Evolutionary conservation across 768 basidiomycete species (phyloP), one percentile per base, ranked within the genome.

Genomic region (Serendipita sp.): DNA sequence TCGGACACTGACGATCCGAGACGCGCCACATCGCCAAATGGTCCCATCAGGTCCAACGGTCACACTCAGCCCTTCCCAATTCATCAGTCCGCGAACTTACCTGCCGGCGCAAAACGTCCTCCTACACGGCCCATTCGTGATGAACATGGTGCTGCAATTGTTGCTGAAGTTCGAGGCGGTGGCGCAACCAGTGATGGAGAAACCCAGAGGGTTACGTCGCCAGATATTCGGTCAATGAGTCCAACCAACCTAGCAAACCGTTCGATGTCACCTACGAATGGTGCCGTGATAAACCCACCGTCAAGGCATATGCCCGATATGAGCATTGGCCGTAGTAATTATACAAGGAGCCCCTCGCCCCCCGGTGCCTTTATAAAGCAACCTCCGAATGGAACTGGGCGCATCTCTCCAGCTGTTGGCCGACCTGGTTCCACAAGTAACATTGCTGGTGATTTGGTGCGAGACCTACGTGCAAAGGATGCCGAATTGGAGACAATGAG

Each of bases 401-500:
- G 78, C 68, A 69, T 72, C 36, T 76, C 46, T 18, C 64, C 44
- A 34, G 35, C 28, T 15, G 34, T 63, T 34, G 65, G 35, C 1
- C 66, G 66, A 63, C 70, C 69, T 0, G 75, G 83, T 0, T 88
- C 88, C 8, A 81, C 85, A 0, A 81, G 85, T 3, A 88, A 83
- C 71, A 78, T 86, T 18, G 79, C 86, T 2, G 83, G 86, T 11
- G 92, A 94, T 70, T 74, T 91, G 66, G 75, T 89, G 48, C 79
- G 84, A 45, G 48, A 51, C 16, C 7, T 51, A 18, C 48, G 48
- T 51, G 18, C n/a, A 5, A 51, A 32, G 30, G 92, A 94, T 68
- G 76, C 78, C 44, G 92, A 95, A 73, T 71, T 96, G 52, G 90
- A 91, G 68, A 77, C 77, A 52, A 74, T 87, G 68, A 85, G 83